phyloP scores from a whole-genome alignment of 768 basidiomycete species.

The Rhodosporidiobolus sp. region DNA sequence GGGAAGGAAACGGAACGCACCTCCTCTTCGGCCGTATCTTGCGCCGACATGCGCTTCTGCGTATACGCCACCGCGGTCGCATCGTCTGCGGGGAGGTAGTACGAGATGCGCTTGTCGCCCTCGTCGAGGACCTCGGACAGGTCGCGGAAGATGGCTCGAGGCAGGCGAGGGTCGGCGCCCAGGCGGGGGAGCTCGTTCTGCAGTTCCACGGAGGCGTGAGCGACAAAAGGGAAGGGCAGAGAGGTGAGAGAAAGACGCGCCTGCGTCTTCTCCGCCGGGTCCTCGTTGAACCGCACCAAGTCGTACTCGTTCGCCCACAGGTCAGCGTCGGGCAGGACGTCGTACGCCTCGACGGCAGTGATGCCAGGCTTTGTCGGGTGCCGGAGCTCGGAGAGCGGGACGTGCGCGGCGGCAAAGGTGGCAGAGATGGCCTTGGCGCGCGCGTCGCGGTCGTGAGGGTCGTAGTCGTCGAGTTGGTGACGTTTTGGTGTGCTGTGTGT shows the following conservation, averaged over 20 bases:
- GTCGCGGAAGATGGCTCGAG: constrained; percentile 38
- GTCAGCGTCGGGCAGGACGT: constrained; percentile 75
- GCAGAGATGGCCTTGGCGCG: constrained; percentile 33
- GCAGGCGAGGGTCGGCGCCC: constrained; percentile 33
- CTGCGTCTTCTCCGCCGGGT: constrained; percentile 28
- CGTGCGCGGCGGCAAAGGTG: constrained; percentile 39
- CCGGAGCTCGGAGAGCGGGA: constrained; percentile 50
- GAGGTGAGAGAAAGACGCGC: background rate
- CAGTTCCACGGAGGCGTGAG: no score
- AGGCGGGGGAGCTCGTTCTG: constrained; percentile 17
- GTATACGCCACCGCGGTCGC: constrained; percentile 23
- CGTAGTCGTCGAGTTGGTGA: constrained; percentile 3
- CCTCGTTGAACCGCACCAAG: constrained; percentile 50
- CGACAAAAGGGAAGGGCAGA: background rate
- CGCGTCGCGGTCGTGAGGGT: constrained; percentile 22
- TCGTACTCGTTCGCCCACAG: constrained; percentile 68
- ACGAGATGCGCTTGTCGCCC: constrained; percentile 33
- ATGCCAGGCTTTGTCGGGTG: constrained; percentile 78
- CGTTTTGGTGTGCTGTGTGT: constrained; percentile 7
- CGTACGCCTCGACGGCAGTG: constrained; percentile 73
- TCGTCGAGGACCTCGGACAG: constrained; percentile 19
- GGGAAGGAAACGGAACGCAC: constrained; percentile 3
- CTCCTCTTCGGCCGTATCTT: constrained; percentile 15
- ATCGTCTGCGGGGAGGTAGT: constrained; percentile 41
- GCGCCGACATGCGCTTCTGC: constrained; percentile 14